Evolutionary conservation across 225 moss, liverwort and hornwort species (phyloP).

Genomic region (Lunularia cruciata): DNA sequence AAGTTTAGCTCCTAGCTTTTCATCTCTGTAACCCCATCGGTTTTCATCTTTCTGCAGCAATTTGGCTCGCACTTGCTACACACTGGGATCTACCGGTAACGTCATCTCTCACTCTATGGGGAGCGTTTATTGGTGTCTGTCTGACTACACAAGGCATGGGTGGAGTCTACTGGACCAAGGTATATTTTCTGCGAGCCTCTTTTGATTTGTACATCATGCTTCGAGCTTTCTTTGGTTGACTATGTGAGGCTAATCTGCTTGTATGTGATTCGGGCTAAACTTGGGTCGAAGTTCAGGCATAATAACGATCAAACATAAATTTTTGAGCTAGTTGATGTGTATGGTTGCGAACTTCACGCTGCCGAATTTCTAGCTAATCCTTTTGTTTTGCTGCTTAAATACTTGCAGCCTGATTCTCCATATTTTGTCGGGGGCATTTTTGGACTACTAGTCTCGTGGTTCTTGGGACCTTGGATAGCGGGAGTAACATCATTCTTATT

Average conservation of each 20-base stretch:
- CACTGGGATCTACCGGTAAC: conserved; percentile 33
- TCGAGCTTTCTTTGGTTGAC: not conserved
- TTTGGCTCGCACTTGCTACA: conserved; percentile 28
- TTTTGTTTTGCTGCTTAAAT: not conserved
- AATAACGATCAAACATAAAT: too few relatives aligned
- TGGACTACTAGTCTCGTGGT: conserved; percentile 33
- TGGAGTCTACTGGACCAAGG: conserved; percentile 35
- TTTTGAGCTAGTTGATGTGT: too few relatives aligned
- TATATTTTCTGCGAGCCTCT: conserved; percentile 1
- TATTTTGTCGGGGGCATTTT: conserved; percentile 26
- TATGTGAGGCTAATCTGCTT: too few relatives aligned
- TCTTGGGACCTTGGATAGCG: conserved; percentile 32
- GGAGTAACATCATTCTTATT: conserved; percentile 27
- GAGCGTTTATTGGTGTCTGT: conserved; percentile 38
- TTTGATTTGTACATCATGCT: not conserved
- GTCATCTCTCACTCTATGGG: conserved; percentile 21
- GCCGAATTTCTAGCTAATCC: not conserved
- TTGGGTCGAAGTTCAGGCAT: too few relatives aligned
- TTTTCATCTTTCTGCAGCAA: conserved; percentile 15
- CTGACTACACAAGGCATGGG: conserved; percentile 27
- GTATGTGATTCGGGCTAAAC: too few relatives aligned
- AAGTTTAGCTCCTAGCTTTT: not conserved
- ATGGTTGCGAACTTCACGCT: too few relatives aligned
- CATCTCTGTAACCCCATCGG: not conserved
- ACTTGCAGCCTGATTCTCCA: conserved; percentile 12